Evolutionary conservation across 306 rosid genomes (phyloP).

Genomic region (Cucumis hystrix): DNA sequence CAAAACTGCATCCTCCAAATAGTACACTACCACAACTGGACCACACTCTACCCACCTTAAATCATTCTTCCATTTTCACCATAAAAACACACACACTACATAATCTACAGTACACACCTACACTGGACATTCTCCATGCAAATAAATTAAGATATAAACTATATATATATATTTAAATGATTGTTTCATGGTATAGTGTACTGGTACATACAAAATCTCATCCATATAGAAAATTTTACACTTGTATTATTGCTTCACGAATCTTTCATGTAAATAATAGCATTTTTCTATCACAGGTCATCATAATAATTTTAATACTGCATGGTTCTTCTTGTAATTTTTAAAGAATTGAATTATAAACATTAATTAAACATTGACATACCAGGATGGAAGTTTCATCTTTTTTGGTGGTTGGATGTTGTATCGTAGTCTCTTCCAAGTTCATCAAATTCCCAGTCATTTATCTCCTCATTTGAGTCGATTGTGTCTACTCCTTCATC

Average conservation of each 20-base stretch:
- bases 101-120: neutral
- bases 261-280: neutral
- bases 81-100: neutral
- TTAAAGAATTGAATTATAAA: neutral
- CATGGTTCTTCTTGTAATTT: neutral
- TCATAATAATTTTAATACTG: neutral
- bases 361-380: neutral
- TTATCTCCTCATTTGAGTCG: constrained; percentile 44
- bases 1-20: neutral
- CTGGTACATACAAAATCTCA: neutral
- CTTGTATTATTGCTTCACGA: neutral
- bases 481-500: constrained; percentile 28
- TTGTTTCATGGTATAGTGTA: neutral
- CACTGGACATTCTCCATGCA: constrained; percentile 1
- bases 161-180: neutral
- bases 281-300: neutral
- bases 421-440: constrained; percentile 20
- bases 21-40: neutral
- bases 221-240: constrained; percentile 1
- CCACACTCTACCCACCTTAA: constrained; percentile 6
- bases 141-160: neutral
- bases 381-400: constrained; percentile 9
- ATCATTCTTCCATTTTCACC: neutral
- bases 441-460: constrained; percentile 68
- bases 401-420: constrained; percentile 17